Base-by-base conservation (phyloP, 371 early-diverging fungal species). In the Mucor plumbeus region DNA sequence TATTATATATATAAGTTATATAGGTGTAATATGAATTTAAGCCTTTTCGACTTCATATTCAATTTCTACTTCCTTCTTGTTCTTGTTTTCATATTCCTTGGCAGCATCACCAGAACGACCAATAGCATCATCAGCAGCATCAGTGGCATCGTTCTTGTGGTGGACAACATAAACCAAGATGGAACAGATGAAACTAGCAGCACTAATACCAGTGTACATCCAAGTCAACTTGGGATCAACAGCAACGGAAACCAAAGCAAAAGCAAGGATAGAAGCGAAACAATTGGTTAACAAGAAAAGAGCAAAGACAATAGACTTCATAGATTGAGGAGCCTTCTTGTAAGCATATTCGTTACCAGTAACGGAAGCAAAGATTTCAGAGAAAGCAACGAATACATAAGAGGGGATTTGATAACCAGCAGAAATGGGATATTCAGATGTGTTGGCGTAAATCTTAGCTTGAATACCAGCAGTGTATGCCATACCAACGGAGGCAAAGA, bases 341-440 rank as follows among this genome's bases (percentile, higher is more conserved):
- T 86, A 93, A 10, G 93, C 93, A 69, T 87, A 91, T 78, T 93
- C 93, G 26, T 90, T 81, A 63, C 92, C 93, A 5, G 92, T 92
- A 55, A 89, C 85, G 26, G 90, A 90, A 0, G 90, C 83, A 66
- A 93, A 91, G 41, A 91, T 86, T 81, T 90, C 91, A 39, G 90
- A 88, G 59, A 89, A 80, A 38, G 87, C 91, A 47, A 90, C 79
- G 17, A 88, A 70, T 43, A 87, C 76, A 56, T 89, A 93, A 13
- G 90, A 85, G 15, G 90, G 90, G 36, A 91, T 72, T 68, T 91
- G 91, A 59, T 79, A 79, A 80, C 85, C 91, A 58, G 90, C 87
- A 62, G 82, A 79, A 15, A 93, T 82, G 38, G 83, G 67, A 17
- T 68, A 81, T 56, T 75, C 72, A 40, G 81, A 79, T 17, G 79